phyloP scores from a whole-genome alignment of 192 early-diverging fungal species.

The Linnemannia schmuckeri region DNA sequence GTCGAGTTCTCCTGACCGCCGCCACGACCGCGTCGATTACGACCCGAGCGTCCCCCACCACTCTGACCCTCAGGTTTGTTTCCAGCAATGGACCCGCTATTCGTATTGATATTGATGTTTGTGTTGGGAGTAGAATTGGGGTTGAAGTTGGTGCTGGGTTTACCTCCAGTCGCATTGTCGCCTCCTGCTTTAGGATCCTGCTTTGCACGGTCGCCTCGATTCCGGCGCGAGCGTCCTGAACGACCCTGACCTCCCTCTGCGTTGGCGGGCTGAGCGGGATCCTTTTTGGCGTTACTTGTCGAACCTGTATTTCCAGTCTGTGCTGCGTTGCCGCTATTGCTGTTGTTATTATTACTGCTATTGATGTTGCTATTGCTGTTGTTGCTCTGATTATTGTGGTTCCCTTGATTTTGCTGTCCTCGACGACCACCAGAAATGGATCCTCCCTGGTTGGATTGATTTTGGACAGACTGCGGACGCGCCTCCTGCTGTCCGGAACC shows the following conservation, averaged over 20 bases:
- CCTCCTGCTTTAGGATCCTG: slow-evolving; percentile 4
- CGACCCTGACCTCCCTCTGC: slow-evolving; percentile 13
- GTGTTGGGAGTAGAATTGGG: not conserved
- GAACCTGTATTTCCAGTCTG: slow-evolving; percentile 9
- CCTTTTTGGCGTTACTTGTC: not conserved
- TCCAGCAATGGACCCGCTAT: not conserved
- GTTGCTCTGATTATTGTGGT: not conserved
- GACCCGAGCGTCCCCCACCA: slow-evolving; percentile 21
- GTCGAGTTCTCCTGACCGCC: slow-evolving; percentile 6
- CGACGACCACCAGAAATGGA: slow-evolving; percentile 16
- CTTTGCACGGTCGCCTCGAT: slow-evolving; percentile 28
- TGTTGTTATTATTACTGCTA: not conserved
- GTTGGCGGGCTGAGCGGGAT: slow-evolving; percentile 3
- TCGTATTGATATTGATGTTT: not conserved
- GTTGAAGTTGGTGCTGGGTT: not conserved
- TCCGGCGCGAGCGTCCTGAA: slow-evolving; percentile 21
- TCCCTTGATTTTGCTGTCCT: slow-evolving; percentile 11
- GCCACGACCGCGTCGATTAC: slow-evolving; percentile 36
- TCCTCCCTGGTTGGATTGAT: not conserved
- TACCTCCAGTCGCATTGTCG: not conserved
- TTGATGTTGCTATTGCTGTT: slow-evolving; percentile 22
- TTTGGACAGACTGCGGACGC: not conserved
- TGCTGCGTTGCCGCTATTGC: slow-evolving; percentile 12
- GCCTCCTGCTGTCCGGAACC: not conserved
- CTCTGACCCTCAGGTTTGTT: slow-evolving; percentile 24